Evolutionary conservation across 371 early-diverging fungal genomes (phyloP).

Genomic region (Apophysomyces trapeziformis): DNA sequence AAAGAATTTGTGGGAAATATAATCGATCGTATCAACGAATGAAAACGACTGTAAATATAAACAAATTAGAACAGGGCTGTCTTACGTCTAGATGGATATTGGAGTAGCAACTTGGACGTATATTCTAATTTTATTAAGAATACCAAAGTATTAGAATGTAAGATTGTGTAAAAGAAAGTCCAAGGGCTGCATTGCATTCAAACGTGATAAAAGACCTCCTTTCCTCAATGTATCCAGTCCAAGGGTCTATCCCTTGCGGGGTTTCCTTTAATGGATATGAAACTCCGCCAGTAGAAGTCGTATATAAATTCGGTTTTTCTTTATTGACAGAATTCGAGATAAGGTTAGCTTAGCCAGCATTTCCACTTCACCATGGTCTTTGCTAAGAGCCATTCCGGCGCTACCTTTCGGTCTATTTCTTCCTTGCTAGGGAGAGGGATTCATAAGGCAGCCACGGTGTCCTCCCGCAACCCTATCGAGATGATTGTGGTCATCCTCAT

Average conservation of each 20-base stretch:
- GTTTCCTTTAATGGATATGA: not conserved
- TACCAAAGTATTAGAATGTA: no score
- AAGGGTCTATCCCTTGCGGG: not conserved
- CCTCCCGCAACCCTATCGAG: slow-evolving; percentile 78
- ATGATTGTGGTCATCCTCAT: slow-evolving; percentile 76
- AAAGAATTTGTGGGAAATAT: not conserved
- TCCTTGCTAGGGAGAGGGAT: slow-evolving; percentile 30
- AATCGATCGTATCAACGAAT: not conserved
- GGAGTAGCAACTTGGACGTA: no score
- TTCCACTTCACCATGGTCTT: not conserved
- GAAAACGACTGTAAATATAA: no score
- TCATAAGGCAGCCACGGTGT: slow-evolving; percentile 29
- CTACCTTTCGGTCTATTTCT: slow-evolving; percentile 28
- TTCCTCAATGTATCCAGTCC: not conserved
- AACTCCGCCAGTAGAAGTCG: not conserved
- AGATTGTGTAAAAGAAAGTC: not conserved
- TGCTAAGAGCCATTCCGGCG: slow-evolving; percentile 9
- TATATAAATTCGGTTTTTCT: not conserved
- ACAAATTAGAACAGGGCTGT: no score
- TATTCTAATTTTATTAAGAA: not conserved
- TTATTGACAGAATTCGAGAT: not conserved
- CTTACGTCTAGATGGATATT: no score
- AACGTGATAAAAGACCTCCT: not conserved
- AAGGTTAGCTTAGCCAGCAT: not conserved
- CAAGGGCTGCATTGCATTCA: not conserved